Conservation (phyloP, 352 stramenopile species). For the Phytophthora ohioensis region DNA sequence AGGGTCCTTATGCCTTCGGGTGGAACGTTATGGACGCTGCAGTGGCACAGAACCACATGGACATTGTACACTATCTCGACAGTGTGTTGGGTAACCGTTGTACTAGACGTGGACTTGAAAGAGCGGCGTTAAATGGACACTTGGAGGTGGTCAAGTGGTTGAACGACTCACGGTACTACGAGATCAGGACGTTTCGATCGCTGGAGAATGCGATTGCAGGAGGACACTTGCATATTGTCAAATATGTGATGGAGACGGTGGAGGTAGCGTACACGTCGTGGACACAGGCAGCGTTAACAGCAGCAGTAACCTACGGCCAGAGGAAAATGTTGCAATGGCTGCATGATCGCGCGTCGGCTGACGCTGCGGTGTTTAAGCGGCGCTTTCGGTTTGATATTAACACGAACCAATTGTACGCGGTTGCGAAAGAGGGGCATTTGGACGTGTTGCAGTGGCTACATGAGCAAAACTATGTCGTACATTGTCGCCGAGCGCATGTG, state of each 20-base stretch:
- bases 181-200: slow-evolving; percentile 46
- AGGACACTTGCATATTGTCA: slow-evolving; percentile 46
- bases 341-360: slow-evolving; percentile 31
- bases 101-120: slow-evolving; percentile 48
- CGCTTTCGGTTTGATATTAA: slow-evolving; percentile 39
- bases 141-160: slow-evolving; percentile 50
- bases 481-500: slow-evolving; percentile 45
- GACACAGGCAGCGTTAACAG: slow-evolving; percentile 42
- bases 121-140: slow-evolving; percentile 42
- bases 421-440: slow-evolving; percentile 39
- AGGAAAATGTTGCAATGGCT: slow-evolving; percentile 46
- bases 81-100: slow-evolving; percentile 48
- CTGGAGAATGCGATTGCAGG: slow-evolving; percentile 54
- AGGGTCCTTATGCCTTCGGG: slow-evolving; percentile 49
- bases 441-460: slow-evolving; percentile 47
- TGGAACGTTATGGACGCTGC: slow-evolving; percentile 58
- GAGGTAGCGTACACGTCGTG: slow-evolving; percentile 46
- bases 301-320: slow-evolving; percentile 38
- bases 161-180: slow-evolving; percentile 46
- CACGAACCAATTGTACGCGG: slow-evolving; percentile 39
- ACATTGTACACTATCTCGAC: slow-evolving; percentile 48
- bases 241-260: slow-evolving; percentile 52
- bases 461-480: slow-evolving; percentile 27
- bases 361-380: slow-evolving; percentile 21
- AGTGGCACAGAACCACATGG: slow-evolving; percentile 50